Evolutionary conservation across 2,329 filamentous ascomycete genomes (phyloP).

Genomic region (Chalaropsis ovoidea): DNA sequence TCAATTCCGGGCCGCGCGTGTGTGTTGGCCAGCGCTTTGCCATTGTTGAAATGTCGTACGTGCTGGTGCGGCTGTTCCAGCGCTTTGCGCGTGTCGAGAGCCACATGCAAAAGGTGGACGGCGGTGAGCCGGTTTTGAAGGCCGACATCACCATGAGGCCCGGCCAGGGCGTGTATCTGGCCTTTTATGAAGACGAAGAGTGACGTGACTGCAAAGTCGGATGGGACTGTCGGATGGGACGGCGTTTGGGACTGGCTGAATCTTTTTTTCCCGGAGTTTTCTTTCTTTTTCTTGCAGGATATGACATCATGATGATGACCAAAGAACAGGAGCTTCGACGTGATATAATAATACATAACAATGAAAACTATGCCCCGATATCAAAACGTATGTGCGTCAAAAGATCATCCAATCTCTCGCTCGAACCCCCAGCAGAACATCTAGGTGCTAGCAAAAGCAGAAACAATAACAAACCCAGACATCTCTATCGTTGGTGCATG

Average conservation of each 20-base stretch:
- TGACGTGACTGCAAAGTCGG: slow-evolving; percentile 18
- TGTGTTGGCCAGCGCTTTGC: slow-evolving; percentile 77
- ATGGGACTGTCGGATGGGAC: not conserved
- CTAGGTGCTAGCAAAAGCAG: not conserved
- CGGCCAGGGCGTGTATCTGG: slow-evolving; percentile 48
- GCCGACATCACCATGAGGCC: slow-evolving; percentile 52
- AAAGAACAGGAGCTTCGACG: not conserved
- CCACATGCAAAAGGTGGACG: slow-evolving; percentile 46
- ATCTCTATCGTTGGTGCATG: not conserved
- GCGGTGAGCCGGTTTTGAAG: slow-evolving; percentile 45
- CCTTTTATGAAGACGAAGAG: slow-evolving; percentile 42
- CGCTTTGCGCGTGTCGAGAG: slow-evolving; percentile 54
- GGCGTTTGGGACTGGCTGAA: not conserved
- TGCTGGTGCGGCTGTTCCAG: slow-evolving; percentile 62
- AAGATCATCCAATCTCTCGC: not conserved
- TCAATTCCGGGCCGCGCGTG: slow-evolving; percentile 64
- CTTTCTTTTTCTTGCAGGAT: not conserved
- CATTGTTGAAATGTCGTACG: slow-evolving; percentile 64
- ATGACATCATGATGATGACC: not conserved
- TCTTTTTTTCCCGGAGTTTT: not conserved
- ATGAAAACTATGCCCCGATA: not conserved
- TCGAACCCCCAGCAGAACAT: not conserved
- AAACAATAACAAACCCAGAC: not conserved
- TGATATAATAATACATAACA: not conserved
- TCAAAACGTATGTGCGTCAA: not conserved